Base-by-base conservation (phyloP, 108 stramenopile species). In the Discostella pseudostelligera region DNA sequence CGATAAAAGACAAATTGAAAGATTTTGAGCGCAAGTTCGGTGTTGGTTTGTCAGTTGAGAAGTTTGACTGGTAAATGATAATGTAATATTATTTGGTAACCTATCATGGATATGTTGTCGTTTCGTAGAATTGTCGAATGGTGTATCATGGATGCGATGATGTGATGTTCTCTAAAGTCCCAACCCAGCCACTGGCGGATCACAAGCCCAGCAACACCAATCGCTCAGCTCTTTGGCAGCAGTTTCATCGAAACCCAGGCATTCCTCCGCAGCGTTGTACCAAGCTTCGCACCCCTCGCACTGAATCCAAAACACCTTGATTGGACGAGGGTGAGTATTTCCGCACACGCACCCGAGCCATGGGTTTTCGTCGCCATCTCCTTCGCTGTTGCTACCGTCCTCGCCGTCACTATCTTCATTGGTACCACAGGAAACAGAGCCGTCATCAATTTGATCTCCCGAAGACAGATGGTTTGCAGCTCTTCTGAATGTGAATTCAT, bases 321-420 rank as follows among this genome's bases (percentile, higher is more conserved):
- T 50, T 11, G 67, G 81, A 28, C 55, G 39, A 0, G 58, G 50
- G 50, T 90, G 89, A 11, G 72, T 82, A 19, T 73, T 59, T 12
- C 86, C 86, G 49, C 89, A 90, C 14, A 87, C 83, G 50, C 89
- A 90, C 10, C 89, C 89, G 26, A 84, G 74, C 82, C 84, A 85
- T 4, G 89, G 83, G 49, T 86, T 81, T 20, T 80, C 74, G 42
- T 90, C 88, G 47, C 62, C 49, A 25, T 68, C 65, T 0, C 35
- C 59, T 14, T 66, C 70, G 16, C n/a, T n/a, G n/a, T n/a, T n/a
- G n/a, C n/a, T n/a, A n/a, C n/a, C n/a, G n/a, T n/a, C n/a, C n/a
- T n/a, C n/a, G n/a, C n/a, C n/a, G n/a, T n/a, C n/a, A n/a, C n/a
- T n/a, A n/a, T 66, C 70, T 24, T 64, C 53, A 16, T 19, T 39